These are phyloP conservation scores for Neofusicoccum parvum DNA, from an alignment of 2,329 filamentous ascomycete species.

Conservation along the genomic window DNA sequence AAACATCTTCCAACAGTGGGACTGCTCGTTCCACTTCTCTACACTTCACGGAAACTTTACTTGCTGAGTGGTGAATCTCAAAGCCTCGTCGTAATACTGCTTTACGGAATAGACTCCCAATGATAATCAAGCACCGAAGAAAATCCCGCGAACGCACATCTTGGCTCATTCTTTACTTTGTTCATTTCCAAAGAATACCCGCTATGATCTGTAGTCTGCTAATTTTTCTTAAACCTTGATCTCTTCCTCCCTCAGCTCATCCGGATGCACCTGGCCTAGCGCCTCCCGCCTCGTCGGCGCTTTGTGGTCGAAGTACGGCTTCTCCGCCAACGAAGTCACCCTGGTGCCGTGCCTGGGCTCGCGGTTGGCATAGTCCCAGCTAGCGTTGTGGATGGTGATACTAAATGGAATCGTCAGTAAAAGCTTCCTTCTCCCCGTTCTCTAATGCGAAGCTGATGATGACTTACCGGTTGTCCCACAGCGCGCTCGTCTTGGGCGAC, in stretches of 20 bases:
- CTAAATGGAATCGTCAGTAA: slow-evolving; percentile 35
- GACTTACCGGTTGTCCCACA: slow-evolving; percentile 69
- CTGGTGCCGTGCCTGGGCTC: slow-evolving; percentile 72
- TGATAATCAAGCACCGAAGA: no score
- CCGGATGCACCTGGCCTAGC: slow-evolving; percentile 62
- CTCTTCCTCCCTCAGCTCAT: slow-evolving; percentile 43
- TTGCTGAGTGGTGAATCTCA: no score
- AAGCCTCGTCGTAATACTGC: no score
- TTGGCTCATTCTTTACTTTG: slow-evolving; percentile 9
- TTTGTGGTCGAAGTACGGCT: slow-evolving; percentile 65
- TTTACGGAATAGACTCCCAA: no score
- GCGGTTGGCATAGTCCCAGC: slow-evolving; percentile 70
- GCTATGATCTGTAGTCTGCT: no score
- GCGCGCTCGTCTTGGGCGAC: slow-evolving; percentile 66
- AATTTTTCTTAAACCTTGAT: neutral
- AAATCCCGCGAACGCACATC: neutral
- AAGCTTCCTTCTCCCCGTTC: neutral
- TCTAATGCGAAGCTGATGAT: neutral
- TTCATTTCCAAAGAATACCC: neutral
- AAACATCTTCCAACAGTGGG: no score
- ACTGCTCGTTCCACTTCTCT: no score
- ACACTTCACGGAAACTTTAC: no score
- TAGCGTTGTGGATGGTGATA: slow-evolving; percentile 74
- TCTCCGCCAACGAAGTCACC: slow-evolving; percentile 71
- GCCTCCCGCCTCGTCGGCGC: slow-evolving; percentile 69